Evolutionary conservation across 208 protist genomes (phyloP).

Genomic region (Eutreptiella sp.): DNA sequence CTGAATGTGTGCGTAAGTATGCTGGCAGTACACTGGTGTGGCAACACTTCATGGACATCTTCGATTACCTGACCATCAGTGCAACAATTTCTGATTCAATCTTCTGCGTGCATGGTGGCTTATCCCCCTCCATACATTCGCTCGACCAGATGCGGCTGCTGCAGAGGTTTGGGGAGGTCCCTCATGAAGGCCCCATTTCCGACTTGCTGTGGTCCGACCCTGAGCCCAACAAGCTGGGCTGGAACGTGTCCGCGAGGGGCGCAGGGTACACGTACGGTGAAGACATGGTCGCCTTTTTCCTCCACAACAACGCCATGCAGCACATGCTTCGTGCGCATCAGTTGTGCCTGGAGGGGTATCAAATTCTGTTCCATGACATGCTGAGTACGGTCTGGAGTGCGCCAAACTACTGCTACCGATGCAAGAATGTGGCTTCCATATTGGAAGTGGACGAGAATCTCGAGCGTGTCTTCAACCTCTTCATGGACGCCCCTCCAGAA

Average conservation of each 20-base stretch:
- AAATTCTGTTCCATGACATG: slow-evolving; percentile 45
- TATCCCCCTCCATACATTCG: slow-evolving; percentile 77
- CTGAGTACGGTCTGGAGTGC: slow-evolving; percentile 91
- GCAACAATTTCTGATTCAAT: slow-evolving; percentile 55
- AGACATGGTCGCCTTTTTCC: slow-evolving; percentile 55
- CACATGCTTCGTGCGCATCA: slow-evolving; percentile 74
- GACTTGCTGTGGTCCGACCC: slow-evolving; percentile 92
- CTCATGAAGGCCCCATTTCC: slow-evolving; percentile 80
- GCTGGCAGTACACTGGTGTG: slow-evolving; percentile 54
- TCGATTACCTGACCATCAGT: slow-evolving; percentile 63
- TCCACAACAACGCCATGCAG: slow-evolving; percentile 53
- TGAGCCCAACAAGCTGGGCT: slow-evolving; percentile 38
- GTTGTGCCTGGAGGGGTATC: slow-evolving; percentile 66
- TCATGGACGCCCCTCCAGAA: too few species aligned
- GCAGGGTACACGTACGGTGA: slow-evolving; percentile 64
- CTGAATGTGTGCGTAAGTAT: slow-evolving; percentile 88
- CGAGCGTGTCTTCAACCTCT: slow-evolving; percentile 96
- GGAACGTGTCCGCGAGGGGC: slow-evolving; percentile 32
- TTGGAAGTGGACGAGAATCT: slow-evolving; percentile 81
- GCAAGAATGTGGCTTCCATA: slow-evolving; percentile 87
- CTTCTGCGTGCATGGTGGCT: slow-evolving; percentile 88
- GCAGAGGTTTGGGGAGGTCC: slow-evolving; percentile 73
- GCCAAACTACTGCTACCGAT: slow-evolving; percentile 96
- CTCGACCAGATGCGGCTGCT: slow-evolving; percentile 62
- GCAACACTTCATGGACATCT: slow-evolving; percentile 63